Conservation (phyloP, 2,329 filamentous ascomycete species). For the Epichloe glyceriae region DNA sequence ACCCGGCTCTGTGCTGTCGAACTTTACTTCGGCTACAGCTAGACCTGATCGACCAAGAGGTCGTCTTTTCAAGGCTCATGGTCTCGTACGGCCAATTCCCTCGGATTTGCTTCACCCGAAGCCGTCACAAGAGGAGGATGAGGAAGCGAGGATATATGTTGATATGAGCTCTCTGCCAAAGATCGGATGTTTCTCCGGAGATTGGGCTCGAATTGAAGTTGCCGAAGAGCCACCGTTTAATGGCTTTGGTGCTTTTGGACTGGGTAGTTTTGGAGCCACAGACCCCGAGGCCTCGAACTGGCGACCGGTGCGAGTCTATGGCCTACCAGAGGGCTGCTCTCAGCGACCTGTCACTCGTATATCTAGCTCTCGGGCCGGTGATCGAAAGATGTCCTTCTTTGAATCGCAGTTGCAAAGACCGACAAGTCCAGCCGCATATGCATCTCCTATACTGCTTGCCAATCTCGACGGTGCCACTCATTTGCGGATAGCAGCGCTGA, state of each 20-base stretch:
- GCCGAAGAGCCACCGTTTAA: conserved; percentile 59
- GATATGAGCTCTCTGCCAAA: conserved; percentile 76
- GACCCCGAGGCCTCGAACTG: conserved; percentile 53
- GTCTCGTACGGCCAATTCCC: conserved; percentile 57
- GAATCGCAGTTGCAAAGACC: conserved; percentile 54
- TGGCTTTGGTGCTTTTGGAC: conserved; percentile 52
- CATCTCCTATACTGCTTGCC: conserved; percentile 75
- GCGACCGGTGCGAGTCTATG: conserved; percentile 80
- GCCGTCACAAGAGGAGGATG: conserved; percentile 64
- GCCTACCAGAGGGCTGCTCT: conserved; percentile 65
- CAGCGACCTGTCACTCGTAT: conserved; percentile 48
- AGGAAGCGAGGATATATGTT: conserved; percentile 81
- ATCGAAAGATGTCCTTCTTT: conserved; percentile 47
- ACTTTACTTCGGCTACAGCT: conserved; percentile 72
- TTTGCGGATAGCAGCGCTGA: conserved; percentile 63
- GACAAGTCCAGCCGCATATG: conserved; percentile 50
- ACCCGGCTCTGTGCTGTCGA: conserved; percentile 81
- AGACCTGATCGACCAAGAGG: conserved; percentile 59
- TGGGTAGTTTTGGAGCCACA: conserved; percentile 43
- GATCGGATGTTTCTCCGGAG: conserved; percentile 91
- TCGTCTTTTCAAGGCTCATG: conserved; percentile 74
- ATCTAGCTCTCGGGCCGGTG: conserved; percentile 37
- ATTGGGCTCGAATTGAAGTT: conserved; percentile 82
- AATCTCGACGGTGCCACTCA: conserved; percentile 73
- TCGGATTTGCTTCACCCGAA: conserved; percentile 75